Conservation (phyloP, 495 filamentous ascomycete genomes). For the Aspergillus haitiensis region DNA sequence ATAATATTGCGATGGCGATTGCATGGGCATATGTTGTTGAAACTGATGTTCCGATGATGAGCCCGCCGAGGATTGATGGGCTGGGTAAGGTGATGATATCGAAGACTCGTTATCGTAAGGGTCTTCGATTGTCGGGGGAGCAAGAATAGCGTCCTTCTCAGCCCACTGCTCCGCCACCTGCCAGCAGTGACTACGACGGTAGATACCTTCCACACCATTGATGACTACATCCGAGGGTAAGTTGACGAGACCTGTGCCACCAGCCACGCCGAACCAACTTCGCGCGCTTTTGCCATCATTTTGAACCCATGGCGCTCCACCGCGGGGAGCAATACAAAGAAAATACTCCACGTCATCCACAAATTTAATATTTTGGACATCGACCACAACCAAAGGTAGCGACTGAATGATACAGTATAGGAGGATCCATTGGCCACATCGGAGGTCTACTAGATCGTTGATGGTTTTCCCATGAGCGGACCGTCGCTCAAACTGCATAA, state of each 20-base stretch:
- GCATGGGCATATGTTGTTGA: conserved; percentile 18
- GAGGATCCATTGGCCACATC: conserved; percentile 91
- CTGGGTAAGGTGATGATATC: conserved; percentile 46
- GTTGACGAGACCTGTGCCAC: conserved; percentile 68
- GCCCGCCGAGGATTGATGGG: conserved; percentile 44
- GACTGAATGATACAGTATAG: conserved; percentile 88
- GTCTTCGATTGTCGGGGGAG: conserved; percentile 42
- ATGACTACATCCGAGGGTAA: conserved; percentile 82
- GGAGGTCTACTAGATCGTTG: conserved; percentile 72
- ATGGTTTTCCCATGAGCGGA: conserved; percentile 68
- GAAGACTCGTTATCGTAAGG: conserved; percentile 47
- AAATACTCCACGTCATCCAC: conserved; percentile 91
- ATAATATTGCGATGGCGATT: conserved; percentile 18
- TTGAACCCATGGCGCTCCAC: conserved; percentile 81
- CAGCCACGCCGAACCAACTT: conserved; percentile 78
- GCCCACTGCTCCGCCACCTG: conserved; percentile 74
- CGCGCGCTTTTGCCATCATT: conserved; percentile 63
- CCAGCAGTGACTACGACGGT: conserved; percentile 92
- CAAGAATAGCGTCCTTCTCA: conserved; percentile 41
- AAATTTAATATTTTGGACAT: conserved; percentile 75
- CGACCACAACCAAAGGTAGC: conserved; percentile 84
- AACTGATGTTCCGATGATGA: conserved; percentile 37
- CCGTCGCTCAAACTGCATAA: conserved; percentile 79
- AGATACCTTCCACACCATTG: conserved; percentile 86
- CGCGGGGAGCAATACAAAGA: conserved; percentile 85